Evolutionary conservation across 1,284 basidiomycete genomes (phyloP), one percentile per base, ranked within the genome.

Genomic region (Cystodermella granulosa): DNA sequence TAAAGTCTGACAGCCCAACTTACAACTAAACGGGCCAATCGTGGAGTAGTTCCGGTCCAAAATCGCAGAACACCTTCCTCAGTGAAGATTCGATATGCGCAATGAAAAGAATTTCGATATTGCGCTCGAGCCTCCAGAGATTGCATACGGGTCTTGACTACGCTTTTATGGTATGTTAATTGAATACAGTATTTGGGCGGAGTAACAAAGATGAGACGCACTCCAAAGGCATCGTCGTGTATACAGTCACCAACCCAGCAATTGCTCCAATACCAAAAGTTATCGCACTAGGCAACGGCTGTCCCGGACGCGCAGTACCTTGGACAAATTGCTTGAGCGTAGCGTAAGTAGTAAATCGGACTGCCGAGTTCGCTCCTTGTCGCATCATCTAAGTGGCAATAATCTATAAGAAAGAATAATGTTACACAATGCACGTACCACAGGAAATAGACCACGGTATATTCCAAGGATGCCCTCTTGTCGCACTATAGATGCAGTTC

Each of bases 111-210:
- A 62, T 94, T 96, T 34, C 82, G 79, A 66, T 98, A 98, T 54
- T 91, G 83, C 35, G 78, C 69, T 16, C 81, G 76, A 2, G 93
- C 95, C 53, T 83, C 79, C 23, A 98, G 76, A 1, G 90, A 86
- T 65, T 98, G 95, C 95, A 98, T 98, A 35, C 95, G 81, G 11
- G 95, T 98, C 70, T 98, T 98, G 70, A 98, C 82, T 16, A 98
- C 93, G 61, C 91, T 95, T 56, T 26, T 24, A 23, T 51, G 21
- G 23, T 42, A 18, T 24, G 18, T 23, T 36, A 37, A 20, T 42
- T 22, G 42, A 20, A 20, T 34, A 36, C 20, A 36, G 11, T 21
- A 13, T 24, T 11, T 37, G 34, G 45, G 17, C 21, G 37, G 24
- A 22, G 18, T 34, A 24, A 38, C 35, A 18, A 44, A 35, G 37